Percentiles rank a stretch among this genome's conserved stretches.
phyloP scores from a whole-genome alignment of 257 asterid species.

The Rhazya stricta region DNA sequence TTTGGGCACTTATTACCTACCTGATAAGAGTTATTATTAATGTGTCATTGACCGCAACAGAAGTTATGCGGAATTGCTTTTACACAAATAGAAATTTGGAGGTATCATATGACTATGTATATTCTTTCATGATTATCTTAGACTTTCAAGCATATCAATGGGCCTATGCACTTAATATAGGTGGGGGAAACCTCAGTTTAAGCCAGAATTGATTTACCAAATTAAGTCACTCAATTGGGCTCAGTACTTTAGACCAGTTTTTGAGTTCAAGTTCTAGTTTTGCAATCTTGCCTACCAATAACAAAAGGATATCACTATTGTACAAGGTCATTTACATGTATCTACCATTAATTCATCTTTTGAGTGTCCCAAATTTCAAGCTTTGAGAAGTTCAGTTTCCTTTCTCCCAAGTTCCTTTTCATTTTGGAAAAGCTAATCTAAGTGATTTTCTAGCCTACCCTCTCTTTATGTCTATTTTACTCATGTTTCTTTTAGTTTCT shows the following conservation, averaged over 20 bases:
- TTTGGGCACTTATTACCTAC: background rate
- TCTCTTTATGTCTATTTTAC: background rate
- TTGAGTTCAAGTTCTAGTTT: background rate
- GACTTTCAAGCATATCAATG: background rate
- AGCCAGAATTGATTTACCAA: background rate
- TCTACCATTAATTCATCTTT: background rate
- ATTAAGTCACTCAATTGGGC: background rate
- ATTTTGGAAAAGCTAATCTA: background rate
- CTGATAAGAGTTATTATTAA: background rate
- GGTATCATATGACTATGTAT: background rate
- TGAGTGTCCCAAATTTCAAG: background rate
- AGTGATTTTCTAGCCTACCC: background rate
- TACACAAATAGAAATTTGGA: background rate
- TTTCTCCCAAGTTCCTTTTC: background rate
- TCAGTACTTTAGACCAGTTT: background rate
- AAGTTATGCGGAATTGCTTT: background rate
- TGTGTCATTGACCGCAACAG: background rate
- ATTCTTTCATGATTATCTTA: no score
- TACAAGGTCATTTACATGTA: background rate
- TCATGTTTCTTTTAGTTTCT: background rate
- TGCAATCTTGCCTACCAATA: background rate
- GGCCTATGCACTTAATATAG: background rate
- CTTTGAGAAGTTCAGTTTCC: background rate
- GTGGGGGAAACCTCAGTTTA: no score
- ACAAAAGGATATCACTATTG: background rate